Base-by-base conservation (phyloP, 2,329 filamentous ascomycete genomes). In the Xylariaceae sp. region DNA sequence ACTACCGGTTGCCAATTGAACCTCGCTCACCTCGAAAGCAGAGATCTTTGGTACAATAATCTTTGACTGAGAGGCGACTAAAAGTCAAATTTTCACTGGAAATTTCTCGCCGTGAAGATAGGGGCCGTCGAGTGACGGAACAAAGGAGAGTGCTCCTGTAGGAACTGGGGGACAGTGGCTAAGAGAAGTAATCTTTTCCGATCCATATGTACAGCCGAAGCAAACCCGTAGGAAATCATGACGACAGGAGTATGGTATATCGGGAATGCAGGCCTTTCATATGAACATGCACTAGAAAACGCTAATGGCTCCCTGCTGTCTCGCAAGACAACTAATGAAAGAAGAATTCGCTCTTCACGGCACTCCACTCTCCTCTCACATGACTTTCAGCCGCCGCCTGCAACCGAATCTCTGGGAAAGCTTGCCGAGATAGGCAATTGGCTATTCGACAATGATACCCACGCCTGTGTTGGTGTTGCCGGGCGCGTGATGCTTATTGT, bases 361-460 rank as follows among this genome's bases (percentile, higher is more conserved):
- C 21, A 24, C 49, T 56, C 48, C 49, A 50, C 51, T 53, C 60
- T 58, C 60, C 56, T 27, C 33, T 39, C 60, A 65, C 64, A 67
- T 66, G 64, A 66, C 61, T 64, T 61, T 58, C 47, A 62, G 60
- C 60, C 64, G 60, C 66, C 66, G 64, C 57, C 45, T 62, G 55
- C 64, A 68, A 63, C 65, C 66, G 66, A 63, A 50, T 26, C 23
- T 47, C 11, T 40, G 33, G 53, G 15, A 50, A 26, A 27, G 24
- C 27, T 33, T 49, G 55, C 59, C 57, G 30, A 41, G 52, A 58
- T 57, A 58, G 53, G 57, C 48, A 58, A 59, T 44, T 45, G 44
- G 45, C 35, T 29, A 32, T 50, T 16, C 41, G 44, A 43, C 24
- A 18, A 49, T 54, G 40, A 50, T 55, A 53, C 44, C 50, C 15